Conservation (phyloP, 2,329 filamentous ascomycete genomes). For the Neodidymelliopsis sp. region DNA sequence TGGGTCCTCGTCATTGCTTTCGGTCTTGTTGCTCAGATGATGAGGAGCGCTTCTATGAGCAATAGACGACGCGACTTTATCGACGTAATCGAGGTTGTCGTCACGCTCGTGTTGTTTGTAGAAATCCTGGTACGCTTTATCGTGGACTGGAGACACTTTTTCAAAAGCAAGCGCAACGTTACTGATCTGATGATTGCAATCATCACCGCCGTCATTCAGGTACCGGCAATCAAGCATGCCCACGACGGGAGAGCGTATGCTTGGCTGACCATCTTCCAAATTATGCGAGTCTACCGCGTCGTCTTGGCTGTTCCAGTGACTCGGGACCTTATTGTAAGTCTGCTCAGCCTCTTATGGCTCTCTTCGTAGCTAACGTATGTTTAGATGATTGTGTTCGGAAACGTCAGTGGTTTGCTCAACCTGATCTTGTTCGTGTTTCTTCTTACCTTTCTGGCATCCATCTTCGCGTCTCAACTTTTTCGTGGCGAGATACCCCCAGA, state of each 20-base stretch:
- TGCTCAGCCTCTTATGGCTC: background rate
- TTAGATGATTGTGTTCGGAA: conserved; percentile 79
- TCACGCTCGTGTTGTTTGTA: conserved; percentile 78
- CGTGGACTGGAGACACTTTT: conserved; percentile 82
- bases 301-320: conserved; percentile 90
- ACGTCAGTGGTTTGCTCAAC: conserved; percentile 90
- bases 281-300: conserved; percentile 88
- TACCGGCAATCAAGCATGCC: conserved; percentile 78
- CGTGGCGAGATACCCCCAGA: conserved; percentile 78
- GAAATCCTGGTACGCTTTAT: conserved; percentile 84
- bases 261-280: conserved; percentile 93
- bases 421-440: conserved; percentile 96
- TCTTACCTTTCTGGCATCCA: conserved; percentile 90
- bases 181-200: conserved; percentile 82
- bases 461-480: conserved; percentile 92
- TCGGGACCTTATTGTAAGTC: conserved; percentile 75
- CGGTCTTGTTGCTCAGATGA: conserved; percentile 79
- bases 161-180: conserved; percentile 75
- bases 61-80: conserved; percentile 69
- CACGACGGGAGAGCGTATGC: conserved; percentile 71
- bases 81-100: conserved; percentile 71
- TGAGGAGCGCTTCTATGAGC: conserved; percentile 79
- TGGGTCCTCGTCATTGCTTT: conserved; percentile 85
- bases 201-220: conserved; percentile 82
- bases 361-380: conserved; percentile 24